These are phyloP conservation scores for Candida nitratophila DNA, from an alignment of 805 yeast genomes.

Conservation along the genomic window DNA sequence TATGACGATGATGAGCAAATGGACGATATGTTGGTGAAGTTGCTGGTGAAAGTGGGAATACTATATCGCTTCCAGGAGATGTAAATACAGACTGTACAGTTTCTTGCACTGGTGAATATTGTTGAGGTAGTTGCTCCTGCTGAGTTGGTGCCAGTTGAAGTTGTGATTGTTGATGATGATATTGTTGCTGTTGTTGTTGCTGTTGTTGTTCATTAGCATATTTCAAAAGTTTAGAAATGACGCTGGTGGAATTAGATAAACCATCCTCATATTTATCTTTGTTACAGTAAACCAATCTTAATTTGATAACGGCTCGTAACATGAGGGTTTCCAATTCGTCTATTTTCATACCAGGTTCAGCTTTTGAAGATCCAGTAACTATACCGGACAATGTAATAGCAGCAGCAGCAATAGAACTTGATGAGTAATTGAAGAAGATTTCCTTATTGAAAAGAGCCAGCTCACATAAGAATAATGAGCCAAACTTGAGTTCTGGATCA, in stretches of 20 bases:
- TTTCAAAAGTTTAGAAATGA: constrained; percentile 17
- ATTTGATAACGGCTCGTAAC: constrained; percentile 14
- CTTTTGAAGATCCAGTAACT: constrained; percentile 3
- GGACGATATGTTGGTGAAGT: constrained; percentile 15
- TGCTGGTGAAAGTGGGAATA: background rate
- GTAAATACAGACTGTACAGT: no score
- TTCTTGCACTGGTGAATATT: background rate
- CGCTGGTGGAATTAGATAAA: constrained; percentile 8
- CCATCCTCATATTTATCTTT: constrained; percentile 18
- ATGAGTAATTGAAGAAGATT: constrained; percentile 42
- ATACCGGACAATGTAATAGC: constrained; percentile 37
- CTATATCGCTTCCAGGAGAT: background rate
- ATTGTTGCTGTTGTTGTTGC: background rate
- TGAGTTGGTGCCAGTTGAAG: constrained; percentile 10
- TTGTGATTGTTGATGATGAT: background rate
- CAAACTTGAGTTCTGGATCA: constrained; percentile 42
- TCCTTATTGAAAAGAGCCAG: constrained; percentile 56
- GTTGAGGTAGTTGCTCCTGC: constrained; percentile 2
- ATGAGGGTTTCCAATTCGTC: constrained; percentile 22
- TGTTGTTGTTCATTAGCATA: constrained; percentile 12
- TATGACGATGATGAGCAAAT: constrained; percentile 13
- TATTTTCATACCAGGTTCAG: constrained; percentile 31
- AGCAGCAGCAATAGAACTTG: constrained; percentile 43
- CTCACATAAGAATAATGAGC: constrained; percentile 60
- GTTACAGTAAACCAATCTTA: constrained; percentile 17